phyloP scores from a whole-genome alignment of 768 basidiomycete species.

The Thelephora ganbajun region DNA sequence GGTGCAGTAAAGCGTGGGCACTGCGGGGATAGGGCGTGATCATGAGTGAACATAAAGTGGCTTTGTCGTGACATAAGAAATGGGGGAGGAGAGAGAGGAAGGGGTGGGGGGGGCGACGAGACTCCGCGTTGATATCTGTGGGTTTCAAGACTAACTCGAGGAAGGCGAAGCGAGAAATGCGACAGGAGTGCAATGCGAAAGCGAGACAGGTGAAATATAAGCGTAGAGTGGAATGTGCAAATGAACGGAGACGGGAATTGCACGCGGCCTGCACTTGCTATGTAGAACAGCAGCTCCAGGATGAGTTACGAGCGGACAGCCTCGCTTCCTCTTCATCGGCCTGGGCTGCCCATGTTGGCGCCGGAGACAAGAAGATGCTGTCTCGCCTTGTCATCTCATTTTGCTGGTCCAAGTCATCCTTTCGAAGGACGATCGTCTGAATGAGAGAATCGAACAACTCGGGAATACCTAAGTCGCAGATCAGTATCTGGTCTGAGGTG shows the following conservation, averaged over 20 bases:
- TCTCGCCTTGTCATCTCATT: slow-evolving; percentile 71
- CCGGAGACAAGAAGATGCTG: slow-evolving; percentile 62
- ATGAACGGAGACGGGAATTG: not conserved
- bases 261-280: slow-evolving; percentile 12
- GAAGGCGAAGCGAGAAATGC: too few species aligned
- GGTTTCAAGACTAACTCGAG: too few species aligned
- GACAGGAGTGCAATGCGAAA: too few species aligned
- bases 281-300: slow-evolving; percentile 59
- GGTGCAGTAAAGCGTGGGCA: slow-evolving; percentile 6
- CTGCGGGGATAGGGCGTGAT: slow-evolving; percentile 5
- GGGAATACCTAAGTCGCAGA: slow-evolving; percentile 48
- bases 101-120: not conserved
- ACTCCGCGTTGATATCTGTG: too few species aligned
- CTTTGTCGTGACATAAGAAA: not conserved
- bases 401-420: slow-evolving; percentile 70
- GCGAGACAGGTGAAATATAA: too few species aligned
- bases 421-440: slow-evolving; percentile 60
- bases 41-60: not conserved
- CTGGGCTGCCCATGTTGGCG: slow-evolving; percentile 65
- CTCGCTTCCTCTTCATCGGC: slow-evolving; percentile 70
- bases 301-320: slow-evolving; percentile 28
- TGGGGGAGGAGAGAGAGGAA: not conserved
- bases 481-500: too few species aligned
- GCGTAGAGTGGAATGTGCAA: too few species aligned
- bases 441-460: slow-evolving; percentile 71